Conservation (phyloP, 2,329 filamentous ascomycete genomes). For the Colletotrichum kahawae region DNA sequence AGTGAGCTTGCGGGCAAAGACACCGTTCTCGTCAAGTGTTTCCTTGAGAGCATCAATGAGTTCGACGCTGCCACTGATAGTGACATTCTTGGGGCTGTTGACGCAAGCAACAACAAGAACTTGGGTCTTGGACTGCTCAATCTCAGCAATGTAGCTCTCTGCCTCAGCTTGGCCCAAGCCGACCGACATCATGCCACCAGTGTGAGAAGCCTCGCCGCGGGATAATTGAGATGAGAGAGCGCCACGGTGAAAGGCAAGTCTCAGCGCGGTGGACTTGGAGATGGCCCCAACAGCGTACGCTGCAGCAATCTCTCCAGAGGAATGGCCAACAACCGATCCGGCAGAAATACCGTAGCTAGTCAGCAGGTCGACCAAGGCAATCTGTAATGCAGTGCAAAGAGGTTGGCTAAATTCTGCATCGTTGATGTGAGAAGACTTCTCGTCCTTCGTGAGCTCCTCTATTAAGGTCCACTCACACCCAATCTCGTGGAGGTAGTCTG, state of each 20-base stretch:
- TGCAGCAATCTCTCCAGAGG: constrained; percentile 55
- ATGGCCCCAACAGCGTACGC: constrained; percentile 51
- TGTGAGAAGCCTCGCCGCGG: constrained; percentile 26
- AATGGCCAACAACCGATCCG: constrained; percentile 48
- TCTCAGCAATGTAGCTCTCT: constrained; percentile 26
- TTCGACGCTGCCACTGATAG: constrained; percentile 40
- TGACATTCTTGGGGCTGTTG: constrained; percentile 58
- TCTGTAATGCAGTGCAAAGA: constrained; percentile 33
- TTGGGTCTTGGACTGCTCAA: neutral
- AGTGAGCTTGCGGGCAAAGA: constrained; percentile 23
- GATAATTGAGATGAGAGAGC: constrained; percentile 21
- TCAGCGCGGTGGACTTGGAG: constrained; percentile 46
- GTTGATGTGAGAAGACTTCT: constrained; percentile 19
- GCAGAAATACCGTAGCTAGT: constrained; percentile 34
- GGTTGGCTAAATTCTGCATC: constrained; percentile 34
- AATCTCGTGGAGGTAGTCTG: constrained; percentile 23
- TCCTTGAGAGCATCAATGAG: constrained; percentile 31
- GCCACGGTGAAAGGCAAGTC: constrained; percentile 27
- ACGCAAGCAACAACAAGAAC: constrained; percentile 41
- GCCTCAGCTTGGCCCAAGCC: constrained; percentile 48
- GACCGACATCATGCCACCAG: constrained; percentile 61
- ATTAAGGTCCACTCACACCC: constrained; percentile 25
- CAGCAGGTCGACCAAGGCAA: constrained; percentile 32
- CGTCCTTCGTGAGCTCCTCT: constrained; percentile 22
- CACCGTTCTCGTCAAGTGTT: constrained; percentile 9